Evolutionary conservation across 805 yeast genomes (phyloP), one percentile per base, ranked within the genome.

Genomic region (Metschnikowia similis): DNA sequence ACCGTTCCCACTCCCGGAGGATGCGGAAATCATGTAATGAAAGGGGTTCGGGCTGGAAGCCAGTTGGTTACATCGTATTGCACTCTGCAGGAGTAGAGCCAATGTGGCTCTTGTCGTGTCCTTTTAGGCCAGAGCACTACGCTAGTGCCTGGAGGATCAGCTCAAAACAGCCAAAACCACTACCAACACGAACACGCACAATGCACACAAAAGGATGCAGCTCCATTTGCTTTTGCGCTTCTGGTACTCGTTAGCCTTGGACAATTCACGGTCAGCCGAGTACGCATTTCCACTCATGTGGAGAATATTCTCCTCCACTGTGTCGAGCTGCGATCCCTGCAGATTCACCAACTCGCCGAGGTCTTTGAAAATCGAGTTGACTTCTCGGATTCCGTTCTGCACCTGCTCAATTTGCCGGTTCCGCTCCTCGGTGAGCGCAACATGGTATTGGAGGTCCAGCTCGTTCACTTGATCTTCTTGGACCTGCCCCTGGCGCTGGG

Each of bases 241-340:
- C 63, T 89, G 96, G 57, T 87, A 84, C 45, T 82, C 82, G 54
- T 89, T 82, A 5, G 97, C 96, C 59, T 81, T 83, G 8, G 65
- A 66, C 44, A 91, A 73, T 61, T 90, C 95, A 17, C 79, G 76
- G 30, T 82, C 77, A 0, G 96, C 96, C 48, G 77, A 77, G 49
- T 83, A 84, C 6, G 88, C 79, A 59, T 87, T 85, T 21, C 72
- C 76, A 6, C 84, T 80, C 52, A 85, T 71, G 41, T 77, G 80
- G 27, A 83, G 68, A 41, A 91, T 74, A 66, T 89, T 89, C 53
- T 85, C 89, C 62, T 89, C 97, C 14, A 91, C 82, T 0, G 90
- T 81, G 61, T 89, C 96, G 14, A 91, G 76, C 56, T 87, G 90
- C 30, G 80, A 83, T 6, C 96, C 96, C 64, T 91, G 97, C 65